Base-by-base conservation (phyloP, 192 early-diverging fungal genomes). In the Coemansia asiatica region DNA sequence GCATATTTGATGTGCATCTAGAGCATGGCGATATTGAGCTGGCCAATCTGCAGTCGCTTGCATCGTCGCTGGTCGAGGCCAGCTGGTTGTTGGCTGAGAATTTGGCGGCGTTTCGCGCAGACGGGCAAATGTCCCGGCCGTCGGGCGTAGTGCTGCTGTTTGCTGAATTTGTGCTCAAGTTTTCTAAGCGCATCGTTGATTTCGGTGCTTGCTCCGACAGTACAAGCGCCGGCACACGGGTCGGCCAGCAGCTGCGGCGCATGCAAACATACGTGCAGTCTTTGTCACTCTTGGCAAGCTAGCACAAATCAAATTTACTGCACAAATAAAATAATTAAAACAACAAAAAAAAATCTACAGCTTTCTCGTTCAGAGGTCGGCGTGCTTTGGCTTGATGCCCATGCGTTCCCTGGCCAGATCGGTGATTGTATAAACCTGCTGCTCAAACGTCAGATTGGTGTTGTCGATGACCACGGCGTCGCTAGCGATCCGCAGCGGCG, bases 381-480 rank as follows among this genome's bases (percentile, higher is more conserved):
- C 76, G 62, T 75, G 67, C 35, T 75, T 75, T 54, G 65, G 66
- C 56, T 50, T 28, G 9, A 72, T 63, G 7, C 85, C 64, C 74
- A 87, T 76, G 51, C 84, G 70, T 55, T 81, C 71, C 6, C 77
- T 59, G 1, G 82, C 85, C 66, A 85, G 60, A 31, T 84, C 71
- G 29, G 82, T 71, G 60, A 94, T 90, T 8, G 60, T 79, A 15
- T 82, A 79, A 1, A 92, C 92, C 66, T 91, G 89, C 54, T 87
- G 83, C 33, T 84, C 85, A 33, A 92, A 79, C 2, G 87, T 86
- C 28, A 91, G 68, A 23, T 82, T 66, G 0, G 86, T 88, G n/a
- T 90, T 91, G 63, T 94, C 90, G 6, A 94, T 72, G 19, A 86
- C 85, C 15, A 92, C 75, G 5, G 92, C 91, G 71, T 90, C 89